Percentiles rank a stretch among this genome's conserved stretches.
Conservation (phyloP, 495 filamentous ascomycete genomes). For the Diplogelasinospora grovesii region DNA sequence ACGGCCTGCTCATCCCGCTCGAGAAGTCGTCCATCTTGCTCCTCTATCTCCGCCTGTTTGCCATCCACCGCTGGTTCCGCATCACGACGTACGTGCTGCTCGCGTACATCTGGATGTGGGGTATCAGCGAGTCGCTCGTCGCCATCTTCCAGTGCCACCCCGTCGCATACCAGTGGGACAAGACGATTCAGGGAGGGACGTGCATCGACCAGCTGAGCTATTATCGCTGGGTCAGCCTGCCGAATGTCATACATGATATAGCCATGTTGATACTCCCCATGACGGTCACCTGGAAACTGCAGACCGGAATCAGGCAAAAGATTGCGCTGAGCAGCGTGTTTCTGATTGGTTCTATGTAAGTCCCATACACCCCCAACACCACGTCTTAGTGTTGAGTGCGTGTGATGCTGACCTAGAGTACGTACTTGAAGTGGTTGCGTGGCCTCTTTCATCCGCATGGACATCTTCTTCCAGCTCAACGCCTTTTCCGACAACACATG, state of each 20-base stretch:
- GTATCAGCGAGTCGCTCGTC: slow-evolving; percentile 17
- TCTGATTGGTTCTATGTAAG: slow-evolving; percentile 12
- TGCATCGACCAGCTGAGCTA: slow-evolving; percentile 1
- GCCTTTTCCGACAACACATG: slow-evolving; percentile 9
- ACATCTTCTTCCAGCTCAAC: slow-evolving; percentile 6
- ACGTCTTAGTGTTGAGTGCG: not conserved
- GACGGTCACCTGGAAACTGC: slow-evolving; percentile 9
- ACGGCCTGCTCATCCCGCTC: not conserved
- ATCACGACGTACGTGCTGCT: not conserved
- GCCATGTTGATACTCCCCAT: not conserved
- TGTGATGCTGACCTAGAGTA: not conserved
- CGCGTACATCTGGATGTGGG: not conserved
- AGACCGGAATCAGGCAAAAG: not conserved
- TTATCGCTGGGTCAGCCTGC: not conserved
- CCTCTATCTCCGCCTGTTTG: not conserved
- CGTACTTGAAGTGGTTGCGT: not conserved
- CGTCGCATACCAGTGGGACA: slow-evolving; percentile 29
- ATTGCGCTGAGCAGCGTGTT: slow-evolving; percentile 5
- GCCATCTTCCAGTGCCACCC: slow-evolving; percentile 45
- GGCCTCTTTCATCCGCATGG: not conserved
- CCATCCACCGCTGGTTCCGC: not conserved
- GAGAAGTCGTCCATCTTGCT: not conserved
- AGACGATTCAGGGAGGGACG: slow-evolving; percentile 3
- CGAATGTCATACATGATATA: not conserved
- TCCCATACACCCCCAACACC: not conserved